These are phyloP conservation scores for Neurospora discreta DNA, from an alignment of 495 filamentous ascomycete genomes.

Conservation along the genomic window DNA sequence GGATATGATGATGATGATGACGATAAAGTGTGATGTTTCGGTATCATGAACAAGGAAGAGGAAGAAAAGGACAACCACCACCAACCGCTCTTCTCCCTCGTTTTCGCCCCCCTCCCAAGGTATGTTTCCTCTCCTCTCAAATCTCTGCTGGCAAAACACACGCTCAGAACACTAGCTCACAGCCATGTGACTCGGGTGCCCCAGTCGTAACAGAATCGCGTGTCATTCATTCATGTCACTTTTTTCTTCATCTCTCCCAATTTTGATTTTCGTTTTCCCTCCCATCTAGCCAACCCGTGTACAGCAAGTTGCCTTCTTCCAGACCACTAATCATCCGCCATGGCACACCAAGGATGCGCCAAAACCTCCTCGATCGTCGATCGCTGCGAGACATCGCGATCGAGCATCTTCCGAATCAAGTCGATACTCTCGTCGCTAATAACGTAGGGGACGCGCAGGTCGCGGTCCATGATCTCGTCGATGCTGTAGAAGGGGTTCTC, in stretches of 20 bases:
- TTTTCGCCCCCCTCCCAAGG: background rate
- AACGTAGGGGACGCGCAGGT: conserved; percentile 80
- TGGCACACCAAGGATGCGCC: conserved; percentile 67
- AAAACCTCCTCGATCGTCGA: conserved; percentile 75
- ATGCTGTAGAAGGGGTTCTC: conserved; percentile 99
- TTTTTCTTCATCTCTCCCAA: background rate
- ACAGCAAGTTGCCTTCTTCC: background rate
- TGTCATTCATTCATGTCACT: background rate
- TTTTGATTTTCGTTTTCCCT: background rate
- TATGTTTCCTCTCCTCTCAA: background rate
- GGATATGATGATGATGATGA: background rate
- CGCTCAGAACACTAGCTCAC: background rate
- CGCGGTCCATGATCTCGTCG: conserved; percentile 97
- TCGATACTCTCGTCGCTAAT: conserved; percentile 88
- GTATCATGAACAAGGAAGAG: background rate
- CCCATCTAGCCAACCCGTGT: background rate
- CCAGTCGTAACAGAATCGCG: background rate
- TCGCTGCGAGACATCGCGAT: conserved; percentile 73
- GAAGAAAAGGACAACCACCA: background rate
- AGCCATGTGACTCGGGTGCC: no score
- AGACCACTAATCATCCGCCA: conserved; percentile 8
- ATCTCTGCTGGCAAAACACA: background rate
- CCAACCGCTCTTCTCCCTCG: background rate
- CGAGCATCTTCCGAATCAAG: conserved; percentile 79
- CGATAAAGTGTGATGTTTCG: background rate